Evolutionary conservation across 164 flowering plant genomes (phyloP).

Genomic region (Magnolia changhungtana): DNA sequence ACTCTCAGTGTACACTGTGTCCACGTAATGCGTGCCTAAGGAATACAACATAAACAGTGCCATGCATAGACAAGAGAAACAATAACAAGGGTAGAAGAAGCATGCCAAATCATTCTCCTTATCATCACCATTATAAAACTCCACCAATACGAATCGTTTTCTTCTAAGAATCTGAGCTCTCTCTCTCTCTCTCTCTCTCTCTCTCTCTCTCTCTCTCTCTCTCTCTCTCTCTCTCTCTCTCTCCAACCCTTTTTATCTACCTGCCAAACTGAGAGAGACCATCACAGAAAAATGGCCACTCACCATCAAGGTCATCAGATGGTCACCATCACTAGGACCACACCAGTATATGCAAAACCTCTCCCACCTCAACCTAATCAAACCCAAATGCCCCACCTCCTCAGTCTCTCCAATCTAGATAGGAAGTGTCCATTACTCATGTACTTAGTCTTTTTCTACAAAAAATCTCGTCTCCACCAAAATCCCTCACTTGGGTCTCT

Average conservation of each 20-base stretch:
- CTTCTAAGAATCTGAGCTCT: conserved; percentile 29
- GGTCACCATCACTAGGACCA: conserved; percentile 28
- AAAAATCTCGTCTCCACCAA: conserved; percentile 10
- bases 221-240: conserved; percentile 13
- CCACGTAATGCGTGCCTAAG: neutral
- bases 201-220: conserved; percentile 18
- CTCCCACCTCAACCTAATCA: conserved; percentile 19
- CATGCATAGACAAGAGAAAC: conserved; percentile 24
- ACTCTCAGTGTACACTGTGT: too few species aligned
- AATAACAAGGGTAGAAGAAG: neutral
- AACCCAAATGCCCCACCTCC: conserved; percentile 3
- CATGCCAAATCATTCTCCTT: conserved; percentile 10
- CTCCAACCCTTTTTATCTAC: neutral
- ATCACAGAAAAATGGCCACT: conserved; percentile 27
- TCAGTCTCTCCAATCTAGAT: conserved; percentile 46
- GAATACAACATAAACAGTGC: conserved; percentile 19
- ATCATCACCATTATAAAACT: conserved; percentile 2
- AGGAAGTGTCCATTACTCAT: conserved; percentile 49
- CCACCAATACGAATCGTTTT: conserved; percentile 7
- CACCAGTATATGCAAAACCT: conserved; percentile 32
- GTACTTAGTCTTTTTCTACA: conserved; percentile 52
- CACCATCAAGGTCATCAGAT: conserved; percentile 12
- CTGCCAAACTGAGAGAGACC: conserved; percentile 1
- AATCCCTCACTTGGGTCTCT: conserved; percentile 17
- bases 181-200: conserved; percentile 11